Percentiles rank a stretch among this genome's conserved stretches.
phyloP scores from a whole-genome alignment of 495 filamentous ascomycete species.

The Annulohypoxylon maeteangense region DNA sequence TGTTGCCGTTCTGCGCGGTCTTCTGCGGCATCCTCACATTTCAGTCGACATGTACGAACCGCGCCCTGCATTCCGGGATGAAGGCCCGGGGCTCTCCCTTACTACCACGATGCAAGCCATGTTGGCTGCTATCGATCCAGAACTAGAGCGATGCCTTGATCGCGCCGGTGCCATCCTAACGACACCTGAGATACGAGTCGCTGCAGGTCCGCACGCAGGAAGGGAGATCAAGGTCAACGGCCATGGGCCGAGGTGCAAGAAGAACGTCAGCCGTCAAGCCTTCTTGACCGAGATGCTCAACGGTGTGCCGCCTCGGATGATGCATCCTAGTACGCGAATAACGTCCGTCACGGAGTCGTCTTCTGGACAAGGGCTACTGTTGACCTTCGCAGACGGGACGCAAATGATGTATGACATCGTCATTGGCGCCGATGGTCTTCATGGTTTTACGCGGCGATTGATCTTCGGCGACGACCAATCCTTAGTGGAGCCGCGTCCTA shows the following conservation, averaged over 20 bases:
- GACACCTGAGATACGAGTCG: constrained; percentile 23
- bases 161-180: constrained; percentile 42
- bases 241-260: neutral
- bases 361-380: constrained; percentile 28
- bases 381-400: constrained; percentile 40
- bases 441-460: constrained; percentile 39
- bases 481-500: constrained; percentile 23
- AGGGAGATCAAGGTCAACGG: constrained; percentile 25
- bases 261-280: constrained; percentile 38
- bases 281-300: constrained; percentile 40
- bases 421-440: constrained; percentile 42
- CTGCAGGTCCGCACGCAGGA: constrained; percentile 37
- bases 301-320: constrained; percentile 38
- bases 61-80: constrained; percentile 45
- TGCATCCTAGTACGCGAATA: constrained; percentile 38
- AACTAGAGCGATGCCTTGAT: constrained; percentile 38
- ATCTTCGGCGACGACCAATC: constrained; percentile 38
- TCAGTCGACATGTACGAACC: constrained; percentile 50
- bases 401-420: constrained; percentile 44
- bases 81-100: constrained; percentile 44
- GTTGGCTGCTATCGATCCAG: constrained; percentile 38
- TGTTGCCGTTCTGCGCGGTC: constrained; percentile 42
- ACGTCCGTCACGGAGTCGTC: constrained; percentile 34
- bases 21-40: constrained; percentile 47
- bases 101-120: constrained; percentile 35